phyloP scores from a whole-genome alignment of 2,329 filamentous ascomycete genomes.

The Fonsecaea pedrosoi region DNA sequence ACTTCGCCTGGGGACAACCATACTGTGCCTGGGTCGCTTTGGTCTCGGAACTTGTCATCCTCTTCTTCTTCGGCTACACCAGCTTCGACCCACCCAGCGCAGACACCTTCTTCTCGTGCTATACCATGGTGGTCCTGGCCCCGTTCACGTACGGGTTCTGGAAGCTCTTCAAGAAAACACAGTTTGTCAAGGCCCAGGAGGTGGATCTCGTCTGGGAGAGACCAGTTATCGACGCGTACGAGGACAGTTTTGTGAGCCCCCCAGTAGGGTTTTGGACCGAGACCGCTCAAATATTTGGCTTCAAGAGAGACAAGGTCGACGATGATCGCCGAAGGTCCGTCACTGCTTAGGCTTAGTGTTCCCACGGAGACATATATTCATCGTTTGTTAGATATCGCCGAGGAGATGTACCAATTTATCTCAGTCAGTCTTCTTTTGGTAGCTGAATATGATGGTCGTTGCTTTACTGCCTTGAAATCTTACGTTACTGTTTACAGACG shows the following conservation, averaged over 20 bases:
- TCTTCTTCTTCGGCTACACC: constrained; percentile 70
- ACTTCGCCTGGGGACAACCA: constrained; percentile 70
- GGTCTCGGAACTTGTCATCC: neutral
- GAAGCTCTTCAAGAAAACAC: constrained; percentile 70
- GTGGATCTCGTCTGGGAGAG: constrained; percentile 68
- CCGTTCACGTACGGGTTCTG: constrained; percentile 69
- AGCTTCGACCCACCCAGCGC: constrained; percentile 68
- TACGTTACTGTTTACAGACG: too few species aligned
- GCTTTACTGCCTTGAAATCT: too few species aligned
- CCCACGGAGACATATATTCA: too few species aligned
- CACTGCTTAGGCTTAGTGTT: too few species aligned
- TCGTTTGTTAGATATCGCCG: too few species aligned
- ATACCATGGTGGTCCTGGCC: constrained; percentile 68
- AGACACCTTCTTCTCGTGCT: constrained; percentile 72
- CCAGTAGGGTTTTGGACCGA: constrained; percentile 64
- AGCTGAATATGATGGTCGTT: too few species aligned
- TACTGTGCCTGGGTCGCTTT: constrained; percentile 66
- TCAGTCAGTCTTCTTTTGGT: too few species aligned
- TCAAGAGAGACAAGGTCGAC: neutral
- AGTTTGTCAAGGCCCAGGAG: too few species aligned
- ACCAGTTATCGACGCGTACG: constrained; percentile 65
- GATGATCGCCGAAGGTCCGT: neutral
- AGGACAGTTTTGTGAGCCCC: constrained; percentile 58
- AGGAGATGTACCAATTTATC: too few species aligned
- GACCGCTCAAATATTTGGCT: constrained; percentile 47